Conservation (phyloP, 192 early-diverging fungal species). For the Backusella macrospora region DNA sequence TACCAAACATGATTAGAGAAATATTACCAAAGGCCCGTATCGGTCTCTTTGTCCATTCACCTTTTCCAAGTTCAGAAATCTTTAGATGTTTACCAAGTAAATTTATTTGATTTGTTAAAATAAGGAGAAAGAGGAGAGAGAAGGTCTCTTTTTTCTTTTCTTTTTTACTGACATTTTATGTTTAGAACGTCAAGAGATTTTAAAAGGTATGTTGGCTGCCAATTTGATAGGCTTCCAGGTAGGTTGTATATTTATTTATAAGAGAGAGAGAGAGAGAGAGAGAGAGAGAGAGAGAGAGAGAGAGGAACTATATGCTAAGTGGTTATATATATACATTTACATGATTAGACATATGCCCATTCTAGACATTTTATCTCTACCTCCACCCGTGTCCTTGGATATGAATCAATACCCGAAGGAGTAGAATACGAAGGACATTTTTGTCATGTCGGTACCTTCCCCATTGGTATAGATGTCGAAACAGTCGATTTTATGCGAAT, state of each 20-base stretch:
- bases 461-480: slow-evolving; percentile 93
- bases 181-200: slow-evolving; percentile 75
- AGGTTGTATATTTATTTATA: neutral
- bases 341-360: slow-evolving; percentile 81
- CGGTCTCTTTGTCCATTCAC: slow-evolving; percentile 95
- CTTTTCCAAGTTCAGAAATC: slow-evolving; percentile 95
- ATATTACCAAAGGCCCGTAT: slow-evolving; percentile 81
- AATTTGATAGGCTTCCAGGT: slow-evolving; percentile 93
- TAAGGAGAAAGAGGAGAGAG: neutral
- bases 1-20: slow-evolving; percentile 83
- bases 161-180: neutral
- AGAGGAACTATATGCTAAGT: neutral
- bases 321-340: neutral
- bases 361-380: slow-evolving; percentile 90
- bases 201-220: slow-evolving; percentile 87
- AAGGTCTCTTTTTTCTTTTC: neutral
- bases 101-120: slow-evolving; percentile 3
- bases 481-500: slow-evolving; percentile 66
- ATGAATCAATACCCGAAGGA: slow-evolving; percentile 90
- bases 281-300: neutral
- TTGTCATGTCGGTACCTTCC: slow-evolving; percentile 89
- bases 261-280: neutral
- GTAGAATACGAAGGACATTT: slow-evolving; percentile 80
- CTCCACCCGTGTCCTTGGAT: slow-evolving; percentile 91
- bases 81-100: slow-evolving; percentile 86